Evolutionary conservation across 371 early-diverging fungal genomes (phyloP), one percentile per base, ranked within the genome.

Genomic region (Capillidium rhysosporum): DNA sequence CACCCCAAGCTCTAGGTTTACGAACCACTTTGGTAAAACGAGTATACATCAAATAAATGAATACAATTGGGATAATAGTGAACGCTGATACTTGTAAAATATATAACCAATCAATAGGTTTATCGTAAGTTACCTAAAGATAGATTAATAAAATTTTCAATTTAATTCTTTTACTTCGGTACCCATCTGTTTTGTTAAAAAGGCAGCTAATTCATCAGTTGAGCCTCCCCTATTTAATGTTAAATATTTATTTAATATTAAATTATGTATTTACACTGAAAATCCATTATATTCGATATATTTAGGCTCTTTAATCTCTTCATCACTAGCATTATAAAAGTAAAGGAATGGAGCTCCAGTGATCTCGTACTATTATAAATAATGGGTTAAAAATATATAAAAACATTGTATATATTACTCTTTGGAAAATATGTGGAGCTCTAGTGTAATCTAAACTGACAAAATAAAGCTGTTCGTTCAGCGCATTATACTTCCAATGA

Each of bases 341-440:
- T 23, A 52, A 40, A 52, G 52, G 28, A 16, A 34, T 16, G 52
- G 52, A 16, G 52, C 52, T 21, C 40, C 38, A 5, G 40, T 52
- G 5, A 52, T 16, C 24, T 41, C n/a, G 41, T 52, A 52, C 52
- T 52, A 52, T 24, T 7, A 12, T 4, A 4, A 34, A 34, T 26
- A 12, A n/a, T 14, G 1, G 2, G 8, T n/a, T 31, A 34, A 31
- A 21, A 20, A 34, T 34, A 34, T 4, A 34, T 34, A 34, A 12
- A 18, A 30, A 34, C 8, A 4, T 31, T 30, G 2, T 49, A 49
- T 2, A 49, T 9, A n/a, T 49, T 49, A 49, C 49, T 21, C 28
- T 49, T 12, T 30, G 7, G 21, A 49, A 49, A 34, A 31, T 39
- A 26, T 40, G 31, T 12, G 39, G 8, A 12, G 40, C 30, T 2